Evolutionary conservation across 495 filamentous ascomycete species (phyloP).

Genomic region (Penicillium ochrochloron): DNA sequence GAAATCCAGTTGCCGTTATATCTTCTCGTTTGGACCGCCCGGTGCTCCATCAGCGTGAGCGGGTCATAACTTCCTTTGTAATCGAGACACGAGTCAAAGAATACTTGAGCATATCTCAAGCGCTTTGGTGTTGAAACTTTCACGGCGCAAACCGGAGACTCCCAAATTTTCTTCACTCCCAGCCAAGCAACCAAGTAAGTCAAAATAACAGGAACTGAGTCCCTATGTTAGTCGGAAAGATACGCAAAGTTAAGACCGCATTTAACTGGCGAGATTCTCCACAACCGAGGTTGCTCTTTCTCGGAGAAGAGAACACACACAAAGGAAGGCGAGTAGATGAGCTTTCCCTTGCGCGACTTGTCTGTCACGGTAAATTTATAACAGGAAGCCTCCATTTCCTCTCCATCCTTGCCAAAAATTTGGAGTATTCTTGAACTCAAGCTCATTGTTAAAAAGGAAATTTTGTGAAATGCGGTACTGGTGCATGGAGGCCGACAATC

Average conservation of each 20-base stretch:
- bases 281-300: not conserved
- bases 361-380: not conserved
- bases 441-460: too few species aligned
- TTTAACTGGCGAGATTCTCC: not conserved
- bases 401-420: not conserved
- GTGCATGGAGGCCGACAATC: not conserved
- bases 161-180: not conserved
- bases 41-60: too few species aligned
- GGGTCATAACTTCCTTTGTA: too few species aligned
- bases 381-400: not conserved
- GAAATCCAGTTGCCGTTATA: too few species aligned
- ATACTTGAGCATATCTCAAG: not conserved
- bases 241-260: not conserved
- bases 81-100: not conserved
- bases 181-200: not conserved
- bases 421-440: not conserved
- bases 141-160: not conserved
- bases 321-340: not conserved
- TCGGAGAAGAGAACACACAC: not conserved
- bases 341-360: too few species aligned
- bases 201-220: rapidly evolving
- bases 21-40: too few species aligned
- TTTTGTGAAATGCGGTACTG: not conserved
- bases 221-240: not conserved
- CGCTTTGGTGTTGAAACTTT: not conserved